phyloP scores from a whole-genome alignment of 768 basidiomycete species.

The Boletus huronensis region DNA sequence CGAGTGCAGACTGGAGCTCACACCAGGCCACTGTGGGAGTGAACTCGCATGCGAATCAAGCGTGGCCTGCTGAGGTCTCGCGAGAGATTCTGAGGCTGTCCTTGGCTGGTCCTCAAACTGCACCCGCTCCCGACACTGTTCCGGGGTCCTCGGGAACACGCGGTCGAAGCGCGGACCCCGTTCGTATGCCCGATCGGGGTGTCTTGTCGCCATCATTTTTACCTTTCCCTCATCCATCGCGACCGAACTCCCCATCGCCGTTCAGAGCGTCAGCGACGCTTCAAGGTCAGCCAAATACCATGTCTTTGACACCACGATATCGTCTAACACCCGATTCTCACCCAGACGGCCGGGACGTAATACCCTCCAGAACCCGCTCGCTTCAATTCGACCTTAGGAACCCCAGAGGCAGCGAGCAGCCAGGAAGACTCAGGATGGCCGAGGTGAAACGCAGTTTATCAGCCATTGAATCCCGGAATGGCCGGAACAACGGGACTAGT shows the following conservation, averaged over 20 bases:
- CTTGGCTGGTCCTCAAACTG: conserved; percentile 18
- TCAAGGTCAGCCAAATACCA: conserved; percentile 14
- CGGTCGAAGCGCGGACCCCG: conserved; percentile 17
- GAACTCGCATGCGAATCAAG: conserved; percentile 30
- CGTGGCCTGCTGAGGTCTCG: conserved; percentile 60
- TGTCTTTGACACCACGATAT: neutral
- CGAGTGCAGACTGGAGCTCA: conserved; percentile 58
- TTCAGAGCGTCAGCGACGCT: conserved; percentile 25
- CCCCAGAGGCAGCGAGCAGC: conserved; percentile 13
- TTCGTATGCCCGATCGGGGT: conserved; percentile 14
- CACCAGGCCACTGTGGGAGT: conserved; percentile 41
- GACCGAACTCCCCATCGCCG: conserved; percentile 16
- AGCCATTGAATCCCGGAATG: conserved; percentile 19
- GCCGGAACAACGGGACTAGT: conserved; percentile 12
- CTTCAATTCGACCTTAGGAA: conserved; percentile 19
- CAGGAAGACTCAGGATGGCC: conserved; percentile 10
- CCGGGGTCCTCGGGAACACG: conserved; percentile 28
- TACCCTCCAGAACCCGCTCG: conserved; percentile 17
- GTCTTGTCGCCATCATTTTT: conserved; percentile 26
- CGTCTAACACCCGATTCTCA: neutral
- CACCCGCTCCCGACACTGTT: conserved; percentile 2
- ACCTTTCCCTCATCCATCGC: conserved; percentile 30
- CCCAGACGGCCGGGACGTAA: conserved; percentile 19
- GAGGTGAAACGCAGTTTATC: conserved; percentile 28
- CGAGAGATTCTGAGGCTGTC: conserved; percentile 52